These are phyloP conservation scores for Microbotryum scabiosae DNA, from an alignment of 1,284 basidiomycete genomes.

Conservation along the genomic window DNA sequence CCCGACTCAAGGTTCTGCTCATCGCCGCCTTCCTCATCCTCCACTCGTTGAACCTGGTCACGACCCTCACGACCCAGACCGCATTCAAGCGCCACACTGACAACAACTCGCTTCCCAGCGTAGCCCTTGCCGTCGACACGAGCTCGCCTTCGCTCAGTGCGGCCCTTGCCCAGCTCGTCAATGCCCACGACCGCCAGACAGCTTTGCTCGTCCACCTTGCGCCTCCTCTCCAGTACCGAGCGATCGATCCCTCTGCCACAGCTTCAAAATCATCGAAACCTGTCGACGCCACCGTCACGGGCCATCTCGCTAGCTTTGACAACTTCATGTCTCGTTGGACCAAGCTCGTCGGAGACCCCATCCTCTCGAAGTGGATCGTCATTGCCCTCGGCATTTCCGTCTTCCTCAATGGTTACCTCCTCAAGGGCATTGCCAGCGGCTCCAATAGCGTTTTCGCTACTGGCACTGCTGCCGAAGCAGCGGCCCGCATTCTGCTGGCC, in stretches of 20 bases:
- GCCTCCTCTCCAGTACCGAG: slow-evolving; percentile 41
- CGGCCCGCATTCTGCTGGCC: slow-evolving; percentile 36
- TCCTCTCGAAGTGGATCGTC: slow-evolving; percentile 94
- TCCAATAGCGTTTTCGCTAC: slow-evolving; percentile 43
- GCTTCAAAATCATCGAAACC: slow-evolving; percentile 20
- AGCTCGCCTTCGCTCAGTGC: slow-evolving; percentile 51
- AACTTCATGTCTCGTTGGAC: slow-evolving; percentile 92
- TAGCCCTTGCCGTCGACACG: slow-evolving; percentile 35
- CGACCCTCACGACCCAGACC: slow-evolving; percentile 72
- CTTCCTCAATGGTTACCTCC: slow-evolving; percentile 83
- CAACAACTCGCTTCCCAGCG: slow-evolving; percentile 16
- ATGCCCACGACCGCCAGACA: slow-evolving; percentile 38
- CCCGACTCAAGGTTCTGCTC: slow-evolving; percentile 79
- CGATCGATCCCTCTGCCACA: slow-evolving; percentile 36
- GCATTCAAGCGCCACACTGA: slow-evolving; percentile 51
- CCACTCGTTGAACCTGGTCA: slow-evolving; percentile 86
- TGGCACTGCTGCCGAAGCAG: slow-evolving; percentile 43
- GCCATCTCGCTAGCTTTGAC: slow-evolving; percentile 48
- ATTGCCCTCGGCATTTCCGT: slow-evolving; percentile 77
- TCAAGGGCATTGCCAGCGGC: slow-evolving; percentile 57
- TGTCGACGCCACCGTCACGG: slow-evolving; percentile 30
- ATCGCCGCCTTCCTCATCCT: slow-evolving; percentile 79
- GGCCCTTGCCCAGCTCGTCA: slow-evolving; percentile 54
- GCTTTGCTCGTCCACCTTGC: slow-evolving; percentile 34
- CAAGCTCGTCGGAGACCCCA: slow-evolving; percentile 85